These are phyloP conservation scores for Arxiozyma slooffiae DNA, from an alignment of 1,139 yeast genomes.

Conservation along the genomic window DNA sequence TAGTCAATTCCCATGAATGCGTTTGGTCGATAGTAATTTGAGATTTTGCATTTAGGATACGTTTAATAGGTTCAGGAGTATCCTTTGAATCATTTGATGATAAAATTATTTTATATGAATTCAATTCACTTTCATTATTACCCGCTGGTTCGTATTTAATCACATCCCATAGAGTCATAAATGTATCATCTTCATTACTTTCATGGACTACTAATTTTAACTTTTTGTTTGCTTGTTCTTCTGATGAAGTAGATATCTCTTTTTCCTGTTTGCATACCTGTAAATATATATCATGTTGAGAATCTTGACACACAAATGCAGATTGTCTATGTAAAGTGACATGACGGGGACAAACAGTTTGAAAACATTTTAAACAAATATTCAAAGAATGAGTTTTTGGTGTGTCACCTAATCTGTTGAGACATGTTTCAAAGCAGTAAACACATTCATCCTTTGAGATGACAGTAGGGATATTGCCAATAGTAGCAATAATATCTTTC, in stretches of 20 bases:
- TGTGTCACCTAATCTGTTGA: constrained; percentile 11
- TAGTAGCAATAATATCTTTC: neutral
- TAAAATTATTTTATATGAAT: neutral
- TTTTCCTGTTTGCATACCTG: constrained; percentile 19
- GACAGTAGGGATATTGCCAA: constrained; percentile 18
- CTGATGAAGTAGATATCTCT: constrained; percentile 13
- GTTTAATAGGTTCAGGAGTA: constrained; percentile 33
- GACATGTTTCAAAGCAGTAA: constrained; percentile 27
- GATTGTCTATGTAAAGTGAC: constrained; percentile 19
- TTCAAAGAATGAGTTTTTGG: constrained; percentile 17
- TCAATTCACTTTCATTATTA: constrained; percentile 1
- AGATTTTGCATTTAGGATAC: constrained; percentile 56
- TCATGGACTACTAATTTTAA: constrained; percentile 69
- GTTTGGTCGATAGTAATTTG: constrained; percentile 60
- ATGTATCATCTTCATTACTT: constrained; percentile 57
- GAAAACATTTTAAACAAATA: constrained; percentile 27
- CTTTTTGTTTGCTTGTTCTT: constrained; percentile 42
- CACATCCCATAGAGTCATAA: constrained; percentile 35
- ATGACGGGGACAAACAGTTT: constrained; percentile 26
- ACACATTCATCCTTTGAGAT: constrained; percentile 30
- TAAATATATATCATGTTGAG: constrained; percentile 18
- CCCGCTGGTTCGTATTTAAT: constrained; percentile 8
- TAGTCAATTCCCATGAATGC: constrained; percentile 86
- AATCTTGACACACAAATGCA: constrained; percentile 12
- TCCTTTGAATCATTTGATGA: neutral